phyloP scores from a whole-genome alignment of 73 alveolate genomes.

The Effrenium voratum region DNA sequence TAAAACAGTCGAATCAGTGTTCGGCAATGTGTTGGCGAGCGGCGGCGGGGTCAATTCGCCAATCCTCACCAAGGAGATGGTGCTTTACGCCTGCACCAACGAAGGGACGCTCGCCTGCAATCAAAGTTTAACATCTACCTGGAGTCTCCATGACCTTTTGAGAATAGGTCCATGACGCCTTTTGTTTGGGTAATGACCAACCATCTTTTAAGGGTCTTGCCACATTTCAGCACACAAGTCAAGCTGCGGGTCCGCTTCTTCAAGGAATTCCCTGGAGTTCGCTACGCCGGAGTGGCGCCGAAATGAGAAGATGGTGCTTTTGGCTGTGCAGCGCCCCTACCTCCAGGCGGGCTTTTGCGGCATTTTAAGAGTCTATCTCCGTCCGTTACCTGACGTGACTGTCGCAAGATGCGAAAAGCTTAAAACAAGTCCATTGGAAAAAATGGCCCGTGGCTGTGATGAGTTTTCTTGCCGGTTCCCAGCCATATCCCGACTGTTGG shows the following conservation, averaged over 20 bases:
- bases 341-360: not conserved
- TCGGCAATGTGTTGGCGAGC: not conserved
- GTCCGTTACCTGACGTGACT: not conserved
- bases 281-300: slow-evolving; percentile 23
- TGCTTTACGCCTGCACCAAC: slow-evolving; percentile 39
- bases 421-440: too few species aligned
- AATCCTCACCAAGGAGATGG: slow-evolving; percentile 25
- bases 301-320: slow-evolving; percentile 21
- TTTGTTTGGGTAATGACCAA: not conserved
- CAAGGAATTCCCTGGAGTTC: slow-evolving; percentile 67
- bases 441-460: too few species aligned
- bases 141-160: too few species aligned
- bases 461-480: too few species aligned
- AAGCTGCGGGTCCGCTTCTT: too few species aligned
- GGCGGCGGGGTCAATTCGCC: not conserved
- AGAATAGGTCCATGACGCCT: too few species aligned
- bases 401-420: too few species aligned
- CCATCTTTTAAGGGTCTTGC: too few species aligned
- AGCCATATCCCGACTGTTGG: too few species aligned
- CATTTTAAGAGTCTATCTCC: not conserved
- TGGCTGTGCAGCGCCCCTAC: slow-evolving; percentile 15
- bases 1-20: too few species aligned
- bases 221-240: too few species aligned
- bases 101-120: slow-evolving; percentile 35
- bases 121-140: too few species aligned